Conservation (phyloP, 805 yeast genomes). For the Starmerella apis region DNA sequence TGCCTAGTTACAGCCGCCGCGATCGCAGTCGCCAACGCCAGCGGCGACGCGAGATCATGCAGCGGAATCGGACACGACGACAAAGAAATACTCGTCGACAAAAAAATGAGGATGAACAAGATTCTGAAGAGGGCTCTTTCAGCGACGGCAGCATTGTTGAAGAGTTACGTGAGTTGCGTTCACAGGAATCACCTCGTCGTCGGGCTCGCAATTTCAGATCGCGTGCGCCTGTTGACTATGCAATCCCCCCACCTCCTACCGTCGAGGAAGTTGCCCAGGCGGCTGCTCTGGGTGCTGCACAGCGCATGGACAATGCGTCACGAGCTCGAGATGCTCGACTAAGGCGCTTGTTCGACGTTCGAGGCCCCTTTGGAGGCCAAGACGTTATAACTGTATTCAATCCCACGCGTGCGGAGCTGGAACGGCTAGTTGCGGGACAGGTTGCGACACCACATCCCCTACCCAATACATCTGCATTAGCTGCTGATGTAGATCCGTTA, state of each 20-base stretch:
- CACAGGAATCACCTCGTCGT: constrained; percentile 16
- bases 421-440: constrained; percentile 5
- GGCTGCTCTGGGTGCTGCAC: constrained; percentile 11
- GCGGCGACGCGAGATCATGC: constrained; percentile 1
- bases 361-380: constrained; percentile 97
- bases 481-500: constrained; percentile 53
- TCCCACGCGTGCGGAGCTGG: constrained; percentile 16
- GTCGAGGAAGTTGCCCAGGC: constrained; percentile 22
- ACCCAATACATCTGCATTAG: constrained; percentile 41
- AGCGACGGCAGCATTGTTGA: constrained; percentile 21
- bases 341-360: constrained; percentile 77
- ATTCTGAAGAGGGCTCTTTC: constrained; percentile 16
- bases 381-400: constrained; percentile 71
- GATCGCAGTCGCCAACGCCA: constrained; percentile 6
- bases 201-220: constrained; percentile 20
- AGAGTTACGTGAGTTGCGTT: constrained; percentile 22
- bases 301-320: constrained; percentile 2
- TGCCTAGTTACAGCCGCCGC: constrained; percentile 8
- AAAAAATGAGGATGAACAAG: constrained; percentile 1
- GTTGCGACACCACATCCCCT: constrained; percentile 7
- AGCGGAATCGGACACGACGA: not conserved
- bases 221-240: constrained; percentile 25
- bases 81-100: not conserved
- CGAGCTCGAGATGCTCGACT: constrained; percentile 25
- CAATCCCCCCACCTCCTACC: constrained; percentile 27